Evolutionary conservation across 2,329 filamentous ascomycete genomes (phyloP), one percentile per base, ranked within the genome.

Genomic region (Ilyonectria sp.): DNA sequence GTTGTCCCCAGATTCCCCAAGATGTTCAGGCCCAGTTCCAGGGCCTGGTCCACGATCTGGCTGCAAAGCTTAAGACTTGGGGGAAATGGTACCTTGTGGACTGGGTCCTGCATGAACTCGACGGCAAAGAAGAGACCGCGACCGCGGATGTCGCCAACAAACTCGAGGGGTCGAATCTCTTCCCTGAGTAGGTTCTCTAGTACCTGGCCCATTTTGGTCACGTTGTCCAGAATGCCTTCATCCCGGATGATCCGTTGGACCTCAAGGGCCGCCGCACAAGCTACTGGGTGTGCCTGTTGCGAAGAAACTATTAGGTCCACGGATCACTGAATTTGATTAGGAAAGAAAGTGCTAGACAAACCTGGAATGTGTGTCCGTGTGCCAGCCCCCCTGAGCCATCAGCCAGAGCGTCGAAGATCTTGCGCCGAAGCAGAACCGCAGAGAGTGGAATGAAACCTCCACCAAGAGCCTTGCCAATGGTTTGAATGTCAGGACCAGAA

Each of bases 1-100:
- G 84, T 86, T 0, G 89, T 89, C 2, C 91, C 91, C 0, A 82
- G 81, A 0, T 90, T 90, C 1, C 89, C 89, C 74, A 93, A 94
- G 2, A 93, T 67, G 2, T 79, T 78, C 50, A 86, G 77, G 0
- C 78, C 77, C 19, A 71, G 73, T 26, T 74, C 65, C 6, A 79
- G 77, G 0, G 79, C 80, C 0, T 71, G 49, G 26, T 77, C 71
- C 47, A 77, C 75, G 1, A 82, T 69, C 21, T 65, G 44, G 1
- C 68, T 26, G 0, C 74, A 77, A 44, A 81, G 81, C 9, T 65
- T 70, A 1, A 76, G 53, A 5, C 67, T 60, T 0, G 73, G 69
- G 1, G 72, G 66, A 35, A 85, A 85, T 0, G 83, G 77, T 35
- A 73, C 56, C 67, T 82, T 84, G 0, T 74, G 75, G 3, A 65